Evolutionary conservation across 1,284 basidiomycete genomes (phyloP), one percentile per base, ranked within the genome.

Genomic region (Coniferiporia weirii): DNA sequence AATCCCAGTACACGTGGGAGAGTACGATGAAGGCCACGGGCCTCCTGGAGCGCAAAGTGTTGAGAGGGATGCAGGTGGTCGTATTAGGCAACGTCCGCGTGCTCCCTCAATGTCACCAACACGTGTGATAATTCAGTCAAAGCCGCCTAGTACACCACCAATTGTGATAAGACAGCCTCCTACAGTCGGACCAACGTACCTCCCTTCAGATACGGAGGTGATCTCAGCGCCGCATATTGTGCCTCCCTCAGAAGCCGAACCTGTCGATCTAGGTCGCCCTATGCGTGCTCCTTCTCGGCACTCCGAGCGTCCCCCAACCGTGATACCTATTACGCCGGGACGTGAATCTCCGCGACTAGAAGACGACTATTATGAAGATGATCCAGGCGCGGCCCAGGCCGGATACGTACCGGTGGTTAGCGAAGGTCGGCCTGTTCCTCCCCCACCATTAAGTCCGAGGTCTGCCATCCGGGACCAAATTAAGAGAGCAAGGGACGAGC

Each of bases 61-160:
- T 15, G 38, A 40, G 8, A 15, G 12, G 27, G 46, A 48, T 48
- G 46, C 46, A 48, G 46, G 46, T 48, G 46, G 27, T 48, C 19
- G 46, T 9, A 15, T 40, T 40, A 10, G 38, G 8, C 38, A 40
- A 12, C 38, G 12, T 15, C 15, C 38, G 38, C 38, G 38, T 7
- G 3, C 15, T 40, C 38, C 12, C 15, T 48, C 46, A 32, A 12
- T 20, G 17, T 17, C 44, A 40, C 50, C 40, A 35, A 13, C 15
- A 32, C 58, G 52, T 17, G 47, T 27, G 15, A 57, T 20, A n/a
- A 27, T 50, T 19, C 59, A 44, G 17, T 57, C 59, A 32, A 52
- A 15, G 56, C 34, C 49, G 9, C 27, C 44, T 57, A 46, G 54
- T 13, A 50, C 52, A 45, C 57, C 20, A 46, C 60, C 64, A 15